A percentile compares a stretch with the other conserved stretches of the same genome.
Evolutionary conservation across 768 basidiomycete species (phyloP).

Genomic region (Russula lepida): DNA sequence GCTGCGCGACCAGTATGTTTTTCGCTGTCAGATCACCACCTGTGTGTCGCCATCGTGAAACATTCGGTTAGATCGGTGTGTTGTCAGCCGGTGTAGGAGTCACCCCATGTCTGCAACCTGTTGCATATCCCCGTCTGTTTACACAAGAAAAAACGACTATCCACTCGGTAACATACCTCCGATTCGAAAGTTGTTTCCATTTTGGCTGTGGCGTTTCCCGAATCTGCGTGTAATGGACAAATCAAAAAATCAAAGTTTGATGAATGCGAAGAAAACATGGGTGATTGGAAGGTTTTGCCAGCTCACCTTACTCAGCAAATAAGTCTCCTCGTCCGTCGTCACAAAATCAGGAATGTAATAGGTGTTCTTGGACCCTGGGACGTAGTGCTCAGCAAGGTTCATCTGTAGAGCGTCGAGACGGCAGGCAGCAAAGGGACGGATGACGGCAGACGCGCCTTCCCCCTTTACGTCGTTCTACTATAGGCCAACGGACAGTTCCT

Average conservation of each 20-base stretch:
- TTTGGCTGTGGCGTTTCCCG: constrained; percentile 65
- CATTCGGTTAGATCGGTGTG: neutral
- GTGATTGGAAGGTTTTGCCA: neutral
- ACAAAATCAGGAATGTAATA: constrained; percentile 77
- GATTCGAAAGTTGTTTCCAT: constrained; percentile 70
- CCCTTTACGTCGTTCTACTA: neutral
- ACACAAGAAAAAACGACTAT: neutral
- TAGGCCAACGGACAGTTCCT: neutral
- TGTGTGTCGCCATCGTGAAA: constrained; percentile 24
- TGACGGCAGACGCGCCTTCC: neutral
- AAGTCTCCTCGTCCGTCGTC: constrained; percentile 63
- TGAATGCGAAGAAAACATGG: neutral
- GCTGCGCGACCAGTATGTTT: constrained; percentile 57
- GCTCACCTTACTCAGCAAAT: constrained; percentile 66
- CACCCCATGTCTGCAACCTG: constrained; percentile 72
- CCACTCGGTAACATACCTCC: constrained; percentile 41
- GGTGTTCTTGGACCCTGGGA: constrained; percentile 32
- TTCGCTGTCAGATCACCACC: constrained; percentile 70
- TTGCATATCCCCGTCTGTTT: neutral
- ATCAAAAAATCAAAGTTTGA: neutral
- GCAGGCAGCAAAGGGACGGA: neutral
- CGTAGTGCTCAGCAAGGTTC: constrained; percentile 2
- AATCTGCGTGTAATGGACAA: constrained; percentile 42
- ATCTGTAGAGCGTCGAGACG: neutral
- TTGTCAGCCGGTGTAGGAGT: constrained; percentile 16